Evolutionary conservation across 2,329 filamentous ascomycete species (phyloP), one percentile per base, ranked within the genome.

Genomic region (Arachnopeziza araneosa): DNA sequence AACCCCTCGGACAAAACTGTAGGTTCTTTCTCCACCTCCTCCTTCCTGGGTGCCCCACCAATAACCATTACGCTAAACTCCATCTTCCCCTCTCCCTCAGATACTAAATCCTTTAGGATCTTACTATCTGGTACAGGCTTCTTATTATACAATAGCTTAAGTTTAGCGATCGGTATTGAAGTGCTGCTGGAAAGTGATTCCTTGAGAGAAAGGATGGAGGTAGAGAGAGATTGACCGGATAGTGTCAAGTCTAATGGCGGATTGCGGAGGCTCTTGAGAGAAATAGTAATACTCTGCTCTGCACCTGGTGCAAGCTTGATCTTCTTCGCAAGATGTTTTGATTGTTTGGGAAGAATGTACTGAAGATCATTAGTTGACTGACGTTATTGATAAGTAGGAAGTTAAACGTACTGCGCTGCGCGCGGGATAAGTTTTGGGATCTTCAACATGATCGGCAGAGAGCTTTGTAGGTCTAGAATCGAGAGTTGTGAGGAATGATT

Each of bases 51-150:
- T 24, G 77, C 76, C 17, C 91, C 92, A 2, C 89, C 90, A 72
- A 96, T 85, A 22, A 97, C 81, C 92, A 98, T 98, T 58, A 97
- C 83, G 1, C 85, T 85, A 64, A 98, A 87, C 73, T 96, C 92
- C 0, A 93, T 79, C 12, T 77, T 79, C 1, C 68, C 74, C 66
- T 67, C 79, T 26, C 76, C 79, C 52, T 83, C 84, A 2, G 3
- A 19, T 1, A 93, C 67, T 0, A 96, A 72, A 60, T 96, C 93
- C 59, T 84, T 83, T 6, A 97, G 75, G 0, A 89, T 85, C 77
- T 93, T 95, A 66, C 81, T 84, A 70, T 96, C 91, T 0, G 82
- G 72, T 0, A 91, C 83, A 0, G 93, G 93, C 75, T 96, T 96
- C 79, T 95, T 96, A 74, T 90, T 90, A 71, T 88, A 83, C 63